Evolutionary conservation across 148 eudicot species (phyloP), one percentile per base, ranked within the genome.

Genomic region (Camellia sinensis): DNA sequence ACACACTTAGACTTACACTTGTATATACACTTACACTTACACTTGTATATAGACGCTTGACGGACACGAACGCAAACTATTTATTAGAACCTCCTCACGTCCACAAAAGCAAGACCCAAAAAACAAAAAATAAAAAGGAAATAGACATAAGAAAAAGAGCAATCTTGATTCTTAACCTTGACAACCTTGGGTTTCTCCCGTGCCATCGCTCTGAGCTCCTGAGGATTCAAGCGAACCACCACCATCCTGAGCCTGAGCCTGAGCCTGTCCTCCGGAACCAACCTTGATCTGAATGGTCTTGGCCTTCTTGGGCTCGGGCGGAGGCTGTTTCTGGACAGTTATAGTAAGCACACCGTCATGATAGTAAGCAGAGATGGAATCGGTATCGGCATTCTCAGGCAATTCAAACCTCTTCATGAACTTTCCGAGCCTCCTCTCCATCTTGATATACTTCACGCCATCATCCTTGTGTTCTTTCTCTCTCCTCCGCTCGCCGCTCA

Each of bases 381-480:
- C 96, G 19, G 80, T 50, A 40, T 90, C 79, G 0, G 92, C 93
- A 83, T 91, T 90, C 65, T 91, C 95, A 37, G 91, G 95, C 84
- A 91, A 40, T 21, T 67, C 85, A 57, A 92, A 92, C 71, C 89
- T 92, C 93, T 92, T 89, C 96, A 87, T 87, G 7, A 90, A 87
- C 74, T 92, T 90, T 0, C 96, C 93, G 6, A 82, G 41, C 50
- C 93, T 77, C 79, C 93, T 82, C 80, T 92, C 96, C 91, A 90
- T 89, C 59, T 83, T 86, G 81, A 92, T 18, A 37, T 83, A 90
- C 90, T 84, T 92, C 0, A 66, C 86, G 0, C 89, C 90, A 0
- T 19, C 67, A 3, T 64, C 21, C 19, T 86, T 87, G 17, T 82
- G 74, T 45, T 87, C 90, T 7, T 91, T 89, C 6, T 82, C 88